These are phyloP conservation scores for Teratosphaeria zuluensis DNA, from an alignment of 2,329 filamentous ascomycete species.

Conservation along the genomic window DNA sequence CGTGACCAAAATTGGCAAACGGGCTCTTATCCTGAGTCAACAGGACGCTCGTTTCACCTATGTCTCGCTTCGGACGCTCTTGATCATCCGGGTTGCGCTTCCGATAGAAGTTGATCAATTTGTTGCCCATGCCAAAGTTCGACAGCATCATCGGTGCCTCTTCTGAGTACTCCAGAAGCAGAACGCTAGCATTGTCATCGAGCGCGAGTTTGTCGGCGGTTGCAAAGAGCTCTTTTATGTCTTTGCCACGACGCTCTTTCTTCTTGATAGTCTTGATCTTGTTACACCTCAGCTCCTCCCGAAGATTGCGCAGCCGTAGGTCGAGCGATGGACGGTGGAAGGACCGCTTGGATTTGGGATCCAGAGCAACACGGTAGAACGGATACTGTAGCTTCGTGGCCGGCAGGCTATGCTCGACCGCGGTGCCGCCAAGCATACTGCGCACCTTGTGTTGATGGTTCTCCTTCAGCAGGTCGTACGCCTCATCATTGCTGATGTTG, in stretches of 20 bases:
- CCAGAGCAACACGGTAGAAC: constrained; percentile 83
- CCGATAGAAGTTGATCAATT: constrained; percentile 93
- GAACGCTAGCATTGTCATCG: constrained; percentile 77
- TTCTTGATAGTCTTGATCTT: constrained; percentile 65
- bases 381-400: constrained; percentile 87
- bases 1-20: constrained; percentile 88
- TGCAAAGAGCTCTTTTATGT: constrained; percentile 67
- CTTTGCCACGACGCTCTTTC: constrained; percentile 72
- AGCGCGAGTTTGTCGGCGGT: constrained; percentile 68
- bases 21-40: constrained; percentile 92
- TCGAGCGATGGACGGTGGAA: constrained; percentile 76
- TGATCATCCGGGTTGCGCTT: constrained; percentile 71
- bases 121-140: constrained; percentile 95
- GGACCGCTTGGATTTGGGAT: constrained; percentile 61
- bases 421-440: constrained; percentile 79
- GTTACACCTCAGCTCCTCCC: constrained; percentile 62
- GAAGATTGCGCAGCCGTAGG: constrained; percentile 48
- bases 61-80: constrained; percentile 64
- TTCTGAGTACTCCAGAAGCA: constrained; percentile 92
- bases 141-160: constrained; percentile 85
- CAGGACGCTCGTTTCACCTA: constrained; percentile 81
- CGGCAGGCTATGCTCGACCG: constrained; percentile 90
- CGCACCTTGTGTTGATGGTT: constrained; percentile 95
- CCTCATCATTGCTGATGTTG: constrained; percentile 93
- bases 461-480: constrained; percentile 90